Base-by-base conservation (phyloP, 2,329 filamentous ascomycete species). In the Cytospora schulzeri region DNA sequence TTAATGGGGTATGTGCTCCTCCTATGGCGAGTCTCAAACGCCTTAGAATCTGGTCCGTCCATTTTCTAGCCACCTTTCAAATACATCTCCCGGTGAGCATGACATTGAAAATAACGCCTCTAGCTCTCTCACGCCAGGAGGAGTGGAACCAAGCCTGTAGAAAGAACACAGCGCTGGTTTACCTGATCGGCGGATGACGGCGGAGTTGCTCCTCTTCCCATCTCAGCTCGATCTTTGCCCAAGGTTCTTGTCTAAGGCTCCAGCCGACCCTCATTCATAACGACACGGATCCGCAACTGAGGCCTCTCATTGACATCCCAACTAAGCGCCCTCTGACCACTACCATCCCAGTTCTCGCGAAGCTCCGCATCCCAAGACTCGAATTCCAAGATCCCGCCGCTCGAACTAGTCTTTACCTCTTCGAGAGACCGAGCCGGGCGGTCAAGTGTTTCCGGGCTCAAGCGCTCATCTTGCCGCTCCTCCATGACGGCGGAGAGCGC, bases 361-460 rank as follows among this genome's bases (percentile, higher is more conserved):
- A 35, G 19, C 15, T 57, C 58, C 12, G 53, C 38, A 26, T 66
- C 62, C 11, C 6, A 17, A 15, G 14, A 11, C 22, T 22, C 28
- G 26, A 60, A 64, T 35, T 66, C 65, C n/a, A 67, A 48, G 15
- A 67, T 56, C 14, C 65, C 62, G 2, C 62, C 57, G n/a, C 62
- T 64, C 9, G 28, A 19, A 6, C 38, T 57, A 22, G 53, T 22
- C 50, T 58, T 63, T 38, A 17, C 15, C 22, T 28, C 17, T 22
- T 38, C 48, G n/a, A 51, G 24, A 56, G 24, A 31, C 19, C 6
- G 29, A 41, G 29, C 22, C 38, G 3, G 35, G 15, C 26, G 3
- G 11, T 15, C 2, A 3, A 8, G 15, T 28, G 15, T 17, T 17
- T 19, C 15, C 17, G 24, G 24, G 26, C 17, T 50, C 19, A 31